Percentiles rank a stretch among this genome's conserved stretches.
Conservation (phyloP, 2,329 filamentous ascomycete species). For the Pseudocercospora crystallina region DNA sequence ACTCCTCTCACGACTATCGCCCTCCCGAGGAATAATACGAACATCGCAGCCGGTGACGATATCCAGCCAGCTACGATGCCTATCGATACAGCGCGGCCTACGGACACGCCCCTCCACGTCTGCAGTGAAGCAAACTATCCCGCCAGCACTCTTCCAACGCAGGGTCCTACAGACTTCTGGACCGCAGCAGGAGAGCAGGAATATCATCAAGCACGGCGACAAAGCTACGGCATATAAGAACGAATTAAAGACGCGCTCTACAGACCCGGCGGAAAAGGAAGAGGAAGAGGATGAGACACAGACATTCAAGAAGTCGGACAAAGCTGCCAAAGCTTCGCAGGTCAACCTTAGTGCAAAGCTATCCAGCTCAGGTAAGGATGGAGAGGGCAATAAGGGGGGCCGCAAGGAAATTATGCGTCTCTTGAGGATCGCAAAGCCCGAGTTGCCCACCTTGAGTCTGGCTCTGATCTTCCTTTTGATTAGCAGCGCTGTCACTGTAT, state of each 20-base stretch:
- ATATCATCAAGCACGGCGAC: slow-evolving; percentile 11
- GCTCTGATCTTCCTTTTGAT: slow-evolving; percentile 85
- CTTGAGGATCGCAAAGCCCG: slow-evolving; percentile 84
- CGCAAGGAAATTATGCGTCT: slow-evolving; percentile 79
- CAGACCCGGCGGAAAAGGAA: slow-evolving; percentile 37
- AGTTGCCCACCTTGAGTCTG: slow-evolving; percentile 72
- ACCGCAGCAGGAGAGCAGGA: slow-evolving; percentile 15
- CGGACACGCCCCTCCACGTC: slow-evolving; percentile 13
- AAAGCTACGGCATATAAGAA: slow-evolving; percentile 21
- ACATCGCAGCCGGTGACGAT: background rate
- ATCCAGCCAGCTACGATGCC: slow-evolving; percentile 18
- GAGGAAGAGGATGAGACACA: slow-evolving; percentile 55
- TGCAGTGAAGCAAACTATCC: slow-evolving; percentile 8
- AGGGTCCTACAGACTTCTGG: slow-evolving; percentile 25
- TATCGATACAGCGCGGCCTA: slow-evolving; percentile 14
- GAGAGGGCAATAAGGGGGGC: slow-evolving; percentile 48
- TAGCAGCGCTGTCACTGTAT: slow-evolving; percentile 92
- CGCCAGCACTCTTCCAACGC: slow-evolving; percentile 2
- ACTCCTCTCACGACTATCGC: background rate
- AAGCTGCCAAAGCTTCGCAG: slow-evolving; percentile 80
- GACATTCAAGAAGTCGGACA: slow-evolving; percentile 73
- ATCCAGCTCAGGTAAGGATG: slow-evolving; percentile 69
- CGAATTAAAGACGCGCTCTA: slow-evolving; percentile 16
- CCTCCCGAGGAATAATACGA: background rate
- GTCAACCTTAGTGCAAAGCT: slow-evolving; percentile 86